Percentiles rank a stretch among this genome's conserved stretches.
phyloP scores from a whole-genome alignment of 2,329 filamentous ascomycete species.

The Ilyonectria mors-panacis region DNA sequence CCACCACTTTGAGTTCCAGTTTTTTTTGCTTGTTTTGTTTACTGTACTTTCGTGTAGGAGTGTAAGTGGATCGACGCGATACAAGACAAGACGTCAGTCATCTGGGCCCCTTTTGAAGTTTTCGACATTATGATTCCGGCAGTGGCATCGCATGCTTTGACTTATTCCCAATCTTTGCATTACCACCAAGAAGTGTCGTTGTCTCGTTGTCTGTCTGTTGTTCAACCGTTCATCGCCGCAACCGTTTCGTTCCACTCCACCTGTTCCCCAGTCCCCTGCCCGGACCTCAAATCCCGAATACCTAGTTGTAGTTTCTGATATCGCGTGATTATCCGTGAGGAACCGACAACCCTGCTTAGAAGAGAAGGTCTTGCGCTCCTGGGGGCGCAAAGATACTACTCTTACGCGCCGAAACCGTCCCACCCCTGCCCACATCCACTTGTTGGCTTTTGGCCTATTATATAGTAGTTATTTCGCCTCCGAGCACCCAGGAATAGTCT shows the following conservation, averaged over 20 bases:
- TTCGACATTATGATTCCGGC: not conserved
- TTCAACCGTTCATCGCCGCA: not conserved
- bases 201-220: not conserved
- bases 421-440: conserved; percentile 21
- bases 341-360: not conserved
- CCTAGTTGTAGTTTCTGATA: not conserved
- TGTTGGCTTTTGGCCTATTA: conserved; percentile 19
- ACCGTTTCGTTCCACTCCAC: not conserved
- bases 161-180: too few species aligned
- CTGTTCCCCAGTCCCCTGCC: not conserved
- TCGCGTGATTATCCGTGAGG: not conserved
- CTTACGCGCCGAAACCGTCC: conserved; percentile 10
- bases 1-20: not conserved
- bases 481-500: not conserved
- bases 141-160: too few species aligned
- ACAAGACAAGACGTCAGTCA: not conserved
- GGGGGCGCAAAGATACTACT: conserved; percentile 4
- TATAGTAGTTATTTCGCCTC: conserved; percentile 17
- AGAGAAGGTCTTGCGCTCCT: not conserved
- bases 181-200: too few species aligned
- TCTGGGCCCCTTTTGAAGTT: not conserved
- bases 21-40: conserved; percentile 1
- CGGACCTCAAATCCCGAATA: not conserved
- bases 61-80: conserved; percentile 15
- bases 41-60: conserved; percentile 1